Percentiles rank a stretch among this genome's conserved stretches.
phyloP scores from a whole-genome alignment of 371 early-diverging fungal genomes.

The Mortierella polycephala region DNA sequence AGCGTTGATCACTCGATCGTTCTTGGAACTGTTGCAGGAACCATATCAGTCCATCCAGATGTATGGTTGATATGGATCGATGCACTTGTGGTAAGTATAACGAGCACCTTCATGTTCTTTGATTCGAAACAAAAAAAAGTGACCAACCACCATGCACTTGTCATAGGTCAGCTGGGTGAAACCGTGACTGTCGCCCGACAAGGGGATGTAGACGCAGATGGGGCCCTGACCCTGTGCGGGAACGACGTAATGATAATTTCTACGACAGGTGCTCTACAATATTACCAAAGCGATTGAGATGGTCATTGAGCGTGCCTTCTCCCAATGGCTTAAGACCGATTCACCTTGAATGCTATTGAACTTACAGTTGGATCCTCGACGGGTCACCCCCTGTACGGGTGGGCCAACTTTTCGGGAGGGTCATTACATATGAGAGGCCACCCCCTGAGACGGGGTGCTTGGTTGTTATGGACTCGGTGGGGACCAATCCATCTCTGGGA shows the following conservation, averaged over 20 bases:
- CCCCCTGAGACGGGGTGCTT: conserved; percentile 88
- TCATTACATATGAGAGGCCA: conserved; percentile 89
- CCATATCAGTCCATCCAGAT: conserved; percentile 80
- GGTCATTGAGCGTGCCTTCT: conserved; percentile 90
- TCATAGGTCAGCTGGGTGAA: conserved; percentile 86
- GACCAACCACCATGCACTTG: neutral
- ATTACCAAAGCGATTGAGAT: conserved; percentile 92
- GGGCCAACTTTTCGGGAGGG: conserved; percentile 92
- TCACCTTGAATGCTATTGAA: conserved; percentile 95
- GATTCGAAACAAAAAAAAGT: neutral
- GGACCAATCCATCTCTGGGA: conserved; percentile 90
- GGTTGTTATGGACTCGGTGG: conserved; percentile 91
- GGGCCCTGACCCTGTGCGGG: too few species aligned
- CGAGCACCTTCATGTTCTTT: neutral
- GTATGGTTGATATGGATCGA: conserved; percentile 96
- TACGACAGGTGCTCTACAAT: conserved; percentile 93
- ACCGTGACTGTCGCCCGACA: conserved; percentile 79
- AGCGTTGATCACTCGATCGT: conserved; percentile 97
- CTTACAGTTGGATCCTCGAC: conserved; percentile 93
- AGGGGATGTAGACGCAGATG: conserved; percentile 90
- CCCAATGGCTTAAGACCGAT: conserved; percentile 86
- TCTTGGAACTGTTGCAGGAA: conserved; percentile 90
- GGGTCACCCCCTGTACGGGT: conserved; percentile 93
- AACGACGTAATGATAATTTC: too few species aligned
- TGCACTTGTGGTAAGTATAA: conserved; percentile 86